These are phyloP conservation scores for Dactylorhiza incarnata DNA, from an alignment of 106 monocot genomes.

Conservation along the genomic window DNA sequence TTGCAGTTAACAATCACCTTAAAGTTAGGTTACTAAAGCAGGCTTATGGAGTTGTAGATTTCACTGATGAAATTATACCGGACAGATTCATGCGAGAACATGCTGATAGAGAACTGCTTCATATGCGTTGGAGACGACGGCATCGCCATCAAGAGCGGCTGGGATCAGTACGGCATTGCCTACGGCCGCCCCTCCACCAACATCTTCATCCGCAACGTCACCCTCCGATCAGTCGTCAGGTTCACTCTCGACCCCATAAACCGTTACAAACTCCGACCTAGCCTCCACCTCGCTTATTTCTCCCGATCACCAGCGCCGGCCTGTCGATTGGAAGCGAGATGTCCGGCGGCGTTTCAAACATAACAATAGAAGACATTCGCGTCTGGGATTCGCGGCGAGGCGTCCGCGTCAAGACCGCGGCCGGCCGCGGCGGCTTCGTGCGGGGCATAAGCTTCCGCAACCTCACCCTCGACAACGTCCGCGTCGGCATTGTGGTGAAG, in stretches of 20 bases:
- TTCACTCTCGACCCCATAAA: constrained; percentile 1
- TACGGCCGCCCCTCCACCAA: constrained; percentile 60
- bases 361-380: constrained; percentile 51
- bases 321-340: constrained; percentile 92
- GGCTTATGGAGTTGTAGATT: background rate
- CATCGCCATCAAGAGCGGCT: constrained; percentile 78
- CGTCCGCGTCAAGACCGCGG: constrained; percentile 72
- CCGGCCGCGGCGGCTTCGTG: constrained; percentile 64
- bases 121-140: constrained; percentile 70
- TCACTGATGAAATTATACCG: background rate
- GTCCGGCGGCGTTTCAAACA: constrained; percentile 84
- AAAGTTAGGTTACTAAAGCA: too few relatives aligned
- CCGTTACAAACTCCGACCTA: background rate
- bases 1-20: too few relatives aligned
- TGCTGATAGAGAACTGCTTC: constrained; percentile 67
- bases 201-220: constrained; percentile 51
- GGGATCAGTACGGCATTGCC: constrained; percentile 76
- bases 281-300: background rate
- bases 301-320: constrained; percentile 49
- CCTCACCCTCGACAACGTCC: constrained; percentile 61
- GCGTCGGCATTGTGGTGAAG: constrained; percentile 74
- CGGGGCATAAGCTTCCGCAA: constrained; percentile 52
- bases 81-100: constrained; percentile 63
- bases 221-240: constrained; percentile 57
- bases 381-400: constrained; percentile 62